Base-by-base conservation (phyloP, 768 basidiomycete genomes). In the Amanita pallidorosea region DNA sequence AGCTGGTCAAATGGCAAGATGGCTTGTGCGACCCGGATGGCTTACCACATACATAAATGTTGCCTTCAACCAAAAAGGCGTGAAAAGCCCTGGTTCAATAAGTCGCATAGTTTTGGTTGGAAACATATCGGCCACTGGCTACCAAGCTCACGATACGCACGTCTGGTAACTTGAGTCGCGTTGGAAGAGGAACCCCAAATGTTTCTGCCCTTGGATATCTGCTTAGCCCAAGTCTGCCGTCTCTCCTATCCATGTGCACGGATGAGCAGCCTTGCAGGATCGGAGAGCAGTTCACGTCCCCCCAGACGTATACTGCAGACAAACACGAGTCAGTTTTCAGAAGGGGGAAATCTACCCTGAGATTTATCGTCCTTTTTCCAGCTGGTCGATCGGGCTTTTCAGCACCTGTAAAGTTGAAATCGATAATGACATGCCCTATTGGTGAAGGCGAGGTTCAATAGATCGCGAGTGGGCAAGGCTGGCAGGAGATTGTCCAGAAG, bases 21-120 rank as follows among this genome's bases (percentile, higher is more conserved):
- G 22, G 41, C 45, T 29, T 38, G 9, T 9, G 50, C 48, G 43
- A 44, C 43, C 43, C 42, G 43, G 23, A 27, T 31, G 45, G 60
- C 69, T 53, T 58, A 87, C 88, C 92, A 88, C 91, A 94, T n/a
- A 83, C 83, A 59, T 82, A 75, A 20, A 94, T 65, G 29, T 68
- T 65, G 6, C 91, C 91, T 45, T 75, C 63, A 1, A 86, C 87
- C 36, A n/a, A n/a, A n/a, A 94, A 66, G 2, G 88, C 89, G 59
- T 91, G 85, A 65, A 91, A 94, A 29, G 83, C 88, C 88, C 88
- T 45, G 43, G 27, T 22, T 47, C 53, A 31, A 35, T 45, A 18
- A 43, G 15, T 18, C 42, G 38, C 41, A 44, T 31, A 6, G 43
- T 12, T 47, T 15, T 51, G 36, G 35, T 5, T 41, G 51, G 47